Evolutionary conservation across 148 eudicot species (phyloP).

Genomic region (Rhododendron ovatum): DNA sequence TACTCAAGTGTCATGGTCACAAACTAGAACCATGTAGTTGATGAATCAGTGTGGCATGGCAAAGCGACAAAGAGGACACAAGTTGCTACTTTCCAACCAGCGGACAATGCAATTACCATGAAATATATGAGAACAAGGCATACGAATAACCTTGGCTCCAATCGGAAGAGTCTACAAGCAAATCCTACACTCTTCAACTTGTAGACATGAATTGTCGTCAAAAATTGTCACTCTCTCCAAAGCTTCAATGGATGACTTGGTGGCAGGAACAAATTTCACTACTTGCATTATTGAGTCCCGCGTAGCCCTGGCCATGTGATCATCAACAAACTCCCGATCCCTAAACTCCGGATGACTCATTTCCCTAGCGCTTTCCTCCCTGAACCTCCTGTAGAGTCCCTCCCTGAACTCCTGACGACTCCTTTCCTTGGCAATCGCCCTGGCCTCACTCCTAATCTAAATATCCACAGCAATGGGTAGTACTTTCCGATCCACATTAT

Average conservation of each 20-base stretch:
- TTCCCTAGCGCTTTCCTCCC: no score
- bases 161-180: neutral
- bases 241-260: no score
- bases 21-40: no score
- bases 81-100: neutral
- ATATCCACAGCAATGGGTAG: neutral
- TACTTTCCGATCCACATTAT: neutral
- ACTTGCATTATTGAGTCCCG: no score
- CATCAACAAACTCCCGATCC: no score
- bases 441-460: neutral
- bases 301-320: no score
- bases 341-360: no score
- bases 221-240: no score
- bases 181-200: neutral
- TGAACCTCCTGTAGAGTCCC: no score
- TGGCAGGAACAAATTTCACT: no score
- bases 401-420: no score
- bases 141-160: neutral
- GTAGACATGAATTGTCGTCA: neutral
- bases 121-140: neutral
- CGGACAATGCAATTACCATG: neutral
- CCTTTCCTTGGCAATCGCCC: neutral
- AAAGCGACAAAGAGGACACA: neutral
- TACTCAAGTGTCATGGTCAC: no score
- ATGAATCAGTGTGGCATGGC: neutral